Conservation (phyloP, 2,329 filamentous ascomycete genomes). For the Penicillium sp. region DNA sequence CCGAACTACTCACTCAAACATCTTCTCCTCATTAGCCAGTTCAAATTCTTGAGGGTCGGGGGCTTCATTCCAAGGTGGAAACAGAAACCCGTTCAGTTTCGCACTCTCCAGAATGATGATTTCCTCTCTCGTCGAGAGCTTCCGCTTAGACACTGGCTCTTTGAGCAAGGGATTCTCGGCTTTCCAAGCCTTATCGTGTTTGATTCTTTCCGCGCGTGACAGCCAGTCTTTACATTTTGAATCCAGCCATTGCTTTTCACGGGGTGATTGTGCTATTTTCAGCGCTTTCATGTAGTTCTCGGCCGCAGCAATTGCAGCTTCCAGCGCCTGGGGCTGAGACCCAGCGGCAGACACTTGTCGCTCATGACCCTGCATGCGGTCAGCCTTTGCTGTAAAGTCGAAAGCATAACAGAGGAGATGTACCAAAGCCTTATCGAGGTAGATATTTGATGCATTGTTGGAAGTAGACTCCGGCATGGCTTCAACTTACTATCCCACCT, state of each 20-base stretch:
- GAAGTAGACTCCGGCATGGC: slow-evolving; percentile 27
- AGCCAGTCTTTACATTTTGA: slow-evolving; percentile 68
- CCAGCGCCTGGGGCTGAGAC: slow-evolving; percentile 63
- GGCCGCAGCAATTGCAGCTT: slow-evolving; percentile 70
- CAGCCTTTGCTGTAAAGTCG: slow-evolving; percentile 18
- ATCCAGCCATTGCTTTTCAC: slow-evolving; percentile 64
- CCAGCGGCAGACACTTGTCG: slow-evolving; percentile 47
- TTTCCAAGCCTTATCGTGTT: slow-evolving; percentile 42
- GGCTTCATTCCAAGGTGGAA: slow-evolving; percentile 75
- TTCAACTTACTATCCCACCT: background rate
- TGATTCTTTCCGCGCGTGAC: slow-evolving; percentile 70
- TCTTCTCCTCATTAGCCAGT: slow-evolving; percentile 42
- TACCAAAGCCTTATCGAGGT: slow-evolving; percentile 32
- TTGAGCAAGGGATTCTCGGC: slow-evolving; percentile 29
- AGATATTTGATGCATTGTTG: slow-evolving; percentile 22
- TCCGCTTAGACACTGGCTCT: slow-evolving; percentile 54
- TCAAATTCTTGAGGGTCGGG: slow-evolving; percentile 62
- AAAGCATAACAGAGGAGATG: background rate
- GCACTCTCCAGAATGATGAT: slow-evolving; percentile 74
- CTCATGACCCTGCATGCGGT: slow-evolving; percentile 50
- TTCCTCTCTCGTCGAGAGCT: slow-evolving; percentile 66
- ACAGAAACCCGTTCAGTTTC: slow-evolving; percentile 74
- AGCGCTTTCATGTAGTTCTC: slow-evolving; percentile 79
- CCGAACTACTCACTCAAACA: slow-evolving; percentile 58
- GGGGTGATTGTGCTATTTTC: slow-evolving; percentile 54